Conservation (phyloP, 768 basidiomycete genomes). For the Boletus fagicola region DNA sequence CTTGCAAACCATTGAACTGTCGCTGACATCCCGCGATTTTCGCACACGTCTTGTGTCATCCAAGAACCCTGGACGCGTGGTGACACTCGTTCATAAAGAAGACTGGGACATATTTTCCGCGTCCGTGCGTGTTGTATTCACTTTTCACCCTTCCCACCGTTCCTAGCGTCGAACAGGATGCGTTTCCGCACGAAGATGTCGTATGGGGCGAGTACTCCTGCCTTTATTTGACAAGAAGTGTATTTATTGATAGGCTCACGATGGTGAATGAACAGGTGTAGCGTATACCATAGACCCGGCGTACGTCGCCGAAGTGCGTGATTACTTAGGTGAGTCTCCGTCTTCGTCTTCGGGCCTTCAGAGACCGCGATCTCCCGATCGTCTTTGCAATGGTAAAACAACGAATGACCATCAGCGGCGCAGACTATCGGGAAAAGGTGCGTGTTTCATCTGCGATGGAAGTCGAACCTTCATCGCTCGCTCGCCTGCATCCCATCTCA, state of each 20-base stretch:
- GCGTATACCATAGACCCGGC: conserved; percentile 85
- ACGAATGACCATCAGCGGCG: neutral
- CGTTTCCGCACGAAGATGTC: conserved; percentile 33
- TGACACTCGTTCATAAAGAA: conserved; percentile 83
- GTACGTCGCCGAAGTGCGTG: conserved; percentile 72
- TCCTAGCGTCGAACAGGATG: conserved; percentile 21
- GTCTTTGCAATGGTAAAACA: neutral
- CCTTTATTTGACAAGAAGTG: too few species aligned
- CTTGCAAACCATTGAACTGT: neutral
- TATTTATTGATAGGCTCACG: neutral
- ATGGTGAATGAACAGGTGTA: conserved; percentile 48
- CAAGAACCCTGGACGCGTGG: conserved; percentile 83
- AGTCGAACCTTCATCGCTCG: neutral
- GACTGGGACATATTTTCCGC: conserved; percentile 80
- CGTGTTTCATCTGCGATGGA: neutral
- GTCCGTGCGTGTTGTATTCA: conserved; percentile 44
- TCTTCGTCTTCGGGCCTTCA: neutral
- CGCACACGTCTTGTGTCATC: neutral
- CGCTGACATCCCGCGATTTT: neutral
- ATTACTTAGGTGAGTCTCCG: conserved; percentile 66
- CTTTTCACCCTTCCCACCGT: neutral
- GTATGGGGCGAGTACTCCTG: conserved; percentile 59
- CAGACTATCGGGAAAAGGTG: conserved; percentile 87
- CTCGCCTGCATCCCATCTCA: neutral
- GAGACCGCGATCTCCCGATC: neutral